A percentile compares a stretch with the other conserved stretches of the same genome.
phyloP scores from a whole-genome alignment of 2,329 filamentous ascomycete species.

The Neopestalotiopsis rosae region DNA sequence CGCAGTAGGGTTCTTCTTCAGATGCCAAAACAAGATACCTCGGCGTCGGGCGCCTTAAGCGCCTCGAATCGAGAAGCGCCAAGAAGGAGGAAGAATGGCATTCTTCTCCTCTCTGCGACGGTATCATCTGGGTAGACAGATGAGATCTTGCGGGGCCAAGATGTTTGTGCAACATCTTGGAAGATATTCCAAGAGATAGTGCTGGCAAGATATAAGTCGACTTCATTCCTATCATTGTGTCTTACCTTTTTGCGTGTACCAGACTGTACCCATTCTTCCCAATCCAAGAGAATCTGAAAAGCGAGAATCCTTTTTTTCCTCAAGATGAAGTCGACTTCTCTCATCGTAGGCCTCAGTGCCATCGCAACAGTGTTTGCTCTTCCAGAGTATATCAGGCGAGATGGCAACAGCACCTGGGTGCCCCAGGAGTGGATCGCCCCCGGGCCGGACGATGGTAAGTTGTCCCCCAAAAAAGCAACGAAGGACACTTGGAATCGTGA shows the following conservation, averaged over 20 bases:
- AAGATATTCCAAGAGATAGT: background rate
- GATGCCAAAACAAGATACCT: conserved; percentile 10
- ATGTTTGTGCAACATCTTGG: background rate
- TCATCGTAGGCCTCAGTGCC: background rate
- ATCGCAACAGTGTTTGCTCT: background rate
- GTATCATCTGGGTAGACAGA: background rate
- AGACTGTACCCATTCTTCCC: background rate
- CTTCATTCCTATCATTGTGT: background rate
- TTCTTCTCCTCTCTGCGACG: background rate
- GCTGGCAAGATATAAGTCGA: background rate
- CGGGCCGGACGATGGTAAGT: background rate
- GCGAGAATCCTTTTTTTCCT: background rate
- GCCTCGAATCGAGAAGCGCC: background rate
- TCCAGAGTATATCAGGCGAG: background rate
- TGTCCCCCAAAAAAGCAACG: background rate
- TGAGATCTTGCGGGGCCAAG: background rate
- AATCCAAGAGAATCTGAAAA: background rate
- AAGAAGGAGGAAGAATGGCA: background rate
- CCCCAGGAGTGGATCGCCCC: conserved; percentile 2
- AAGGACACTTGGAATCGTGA: no score
- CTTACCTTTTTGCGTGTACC: background rate
- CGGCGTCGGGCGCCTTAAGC: background rate
- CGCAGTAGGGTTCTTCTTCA: background rate
- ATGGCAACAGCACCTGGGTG: background rate
- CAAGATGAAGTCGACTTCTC: conserved; percentile 4